Evolutionary conservation across 78 protist species (phyloP).

Genomic region (Dictyostelium capitatum): DNA sequence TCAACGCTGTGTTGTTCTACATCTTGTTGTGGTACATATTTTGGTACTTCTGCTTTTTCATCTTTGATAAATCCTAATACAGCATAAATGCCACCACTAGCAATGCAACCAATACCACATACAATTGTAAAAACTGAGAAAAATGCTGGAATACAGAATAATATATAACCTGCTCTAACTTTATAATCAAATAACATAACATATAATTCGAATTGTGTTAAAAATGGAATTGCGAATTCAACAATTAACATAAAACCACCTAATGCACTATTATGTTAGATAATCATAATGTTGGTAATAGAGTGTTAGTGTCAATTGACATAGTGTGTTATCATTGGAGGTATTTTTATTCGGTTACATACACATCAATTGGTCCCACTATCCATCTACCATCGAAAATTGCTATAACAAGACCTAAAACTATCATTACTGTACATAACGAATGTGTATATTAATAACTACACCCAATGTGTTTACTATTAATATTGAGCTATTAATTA

Average conservation of each 20-base stretch:
- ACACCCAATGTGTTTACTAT: neutral
- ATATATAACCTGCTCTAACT: slow-evolving; percentile 33
- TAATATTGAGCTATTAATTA: neutral
- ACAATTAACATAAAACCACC: slow-evolving; percentile 63
- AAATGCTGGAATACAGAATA: slow-evolving; percentile 67
- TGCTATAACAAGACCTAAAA: slow-evolving; percentile 40
- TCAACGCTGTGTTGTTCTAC: slow-evolving; percentile 21
- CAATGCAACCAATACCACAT: slow-evolving; percentile 54
- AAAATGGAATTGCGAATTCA: slow-evolving; percentile 18
- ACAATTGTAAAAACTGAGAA: slow-evolving; percentile 71
- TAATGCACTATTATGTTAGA: too few relatives aligned
- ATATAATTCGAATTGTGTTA: slow-evolving; percentile 9
- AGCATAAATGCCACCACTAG: slow-evolving; percentile 34
- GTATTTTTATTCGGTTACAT: too few relatives aligned
- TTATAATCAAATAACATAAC: slow-evolving; percentile 54
- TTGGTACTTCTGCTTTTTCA: slow-evolving; percentile 55
- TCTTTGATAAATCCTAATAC: slow-evolving; percentile 45
- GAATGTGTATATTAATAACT: too few relatives aligned
- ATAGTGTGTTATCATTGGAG: too few relatives aligned
- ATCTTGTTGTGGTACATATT: slow-evolving; percentile 35
- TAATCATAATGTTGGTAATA: neutral
- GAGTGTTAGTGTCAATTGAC: too few relatives aligned
- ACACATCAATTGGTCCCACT: slow-evolving; percentile 54
- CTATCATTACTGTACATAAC: slow-evolving; percentile 19
- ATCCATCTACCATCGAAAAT: slow-evolving; percentile 49